Base-by-base conservation (phyloP, 2,329 filamentous ascomycete species). In the Fusarium falciforme region DNA sequence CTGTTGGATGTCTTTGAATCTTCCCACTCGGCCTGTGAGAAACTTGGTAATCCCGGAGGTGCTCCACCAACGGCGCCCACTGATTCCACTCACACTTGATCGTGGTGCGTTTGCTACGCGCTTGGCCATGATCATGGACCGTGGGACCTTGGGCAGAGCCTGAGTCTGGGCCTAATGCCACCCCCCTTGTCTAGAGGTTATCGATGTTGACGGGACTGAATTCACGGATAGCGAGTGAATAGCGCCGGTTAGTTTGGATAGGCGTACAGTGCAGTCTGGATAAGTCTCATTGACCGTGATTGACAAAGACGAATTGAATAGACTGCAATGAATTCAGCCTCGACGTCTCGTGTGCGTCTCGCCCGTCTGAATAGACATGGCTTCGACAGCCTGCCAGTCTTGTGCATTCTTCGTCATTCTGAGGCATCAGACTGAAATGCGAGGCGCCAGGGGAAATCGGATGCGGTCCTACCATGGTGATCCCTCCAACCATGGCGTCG, bases 1-100 rank as follows among this genome's bases (percentile, higher is more conserved):
- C 68, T 64, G 36, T 31, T 68, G 40, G 54, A 58, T 44, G 54
- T 61, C 36, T 57, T 52, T 71, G 67, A 67, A 62, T 68, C 58
- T 75, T 70, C 57, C 63, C 64, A 60, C 55, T 57, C 38, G 64
- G 60, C 66, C 61, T 67, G 65, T 67, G 65, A 31, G 58, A 72
- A 72, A 70, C 54, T 62, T 70, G 40, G 61, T 44, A 68, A 71
- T 66, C 70, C 70, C 62, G 61, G 49, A 61, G 36, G 55, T 60
- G 61, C 75, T 64, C 75, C 75, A 76, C 75, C 63, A 33, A 35
- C 62, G 20, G 47, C 59, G 60, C 60, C 60, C 64, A 63, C 64
- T 52, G 59, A 70, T 68, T 67, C 76, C 75, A 77, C 75, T 54
- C 73, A 74, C 69, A 74, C 76, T 76, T 71, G 72, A 76, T 75